phyloP scores from a whole-genome alignment of 2,329 filamentous ascomycete species.

The Pyrenochaeta sp. region DNA sequence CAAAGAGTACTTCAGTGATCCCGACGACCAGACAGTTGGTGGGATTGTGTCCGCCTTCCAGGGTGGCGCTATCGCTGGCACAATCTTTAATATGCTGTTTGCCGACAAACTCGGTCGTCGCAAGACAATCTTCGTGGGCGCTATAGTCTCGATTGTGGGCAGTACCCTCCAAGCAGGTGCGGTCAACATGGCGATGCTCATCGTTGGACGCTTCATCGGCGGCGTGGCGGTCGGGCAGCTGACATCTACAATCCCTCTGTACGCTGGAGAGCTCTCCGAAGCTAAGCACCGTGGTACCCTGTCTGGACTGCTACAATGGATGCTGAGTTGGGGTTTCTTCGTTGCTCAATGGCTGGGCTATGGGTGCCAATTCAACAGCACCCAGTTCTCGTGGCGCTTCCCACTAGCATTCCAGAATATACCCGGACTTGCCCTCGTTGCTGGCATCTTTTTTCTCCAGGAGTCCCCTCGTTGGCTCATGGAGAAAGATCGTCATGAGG shows the following conservation, averaged over 20 bases:
- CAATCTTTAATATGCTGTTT: slow-evolving; percentile 47
- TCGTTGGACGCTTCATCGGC: slow-evolving; percentile 24
- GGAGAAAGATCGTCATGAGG: slow-evolving; percentile 67
- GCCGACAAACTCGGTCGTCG: slow-evolving; percentile 64
- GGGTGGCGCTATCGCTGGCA: slow-evolving; percentile 43
- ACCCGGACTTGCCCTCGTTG: slow-evolving; percentile 59
- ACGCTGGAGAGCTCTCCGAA: slow-evolving; percentile 46
- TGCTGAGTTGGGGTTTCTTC: slow-evolving; percentile 48
- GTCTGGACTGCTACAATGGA: slow-evolving; percentile 63
- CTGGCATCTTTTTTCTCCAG: slow-evolving; percentile 67
- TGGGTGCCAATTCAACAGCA: slow-evolving; percentile 41
- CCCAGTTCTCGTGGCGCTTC: slow-evolving; percentile 56
- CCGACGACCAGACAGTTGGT: slow-evolving; percentile 30
- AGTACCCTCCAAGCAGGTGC: slow-evolving; percentile 22
- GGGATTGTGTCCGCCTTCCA: slow-evolving; percentile 50
- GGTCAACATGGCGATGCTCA: slow-evolving; percentile 18
- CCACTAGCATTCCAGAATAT: slow-evolving; percentile 62
- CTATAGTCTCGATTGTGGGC: slow-evolving; percentile 21
- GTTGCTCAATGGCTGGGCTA: slow-evolving; percentile 54
- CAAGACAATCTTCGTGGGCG: slow-evolving; percentile 21
- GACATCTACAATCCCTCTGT: slow-evolving; percentile 22
- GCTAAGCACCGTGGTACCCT: slow-evolving; percentile 57
- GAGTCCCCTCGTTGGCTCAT: slow-evolving; percentile 73
- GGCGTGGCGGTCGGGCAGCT: slow-evolving; percentile 41
- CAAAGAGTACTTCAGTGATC: slow-evolving; percentile 36